Conservation (phyloP, 1,139 yeast species). For the Scheffersomyces segobiensis region DNA sequence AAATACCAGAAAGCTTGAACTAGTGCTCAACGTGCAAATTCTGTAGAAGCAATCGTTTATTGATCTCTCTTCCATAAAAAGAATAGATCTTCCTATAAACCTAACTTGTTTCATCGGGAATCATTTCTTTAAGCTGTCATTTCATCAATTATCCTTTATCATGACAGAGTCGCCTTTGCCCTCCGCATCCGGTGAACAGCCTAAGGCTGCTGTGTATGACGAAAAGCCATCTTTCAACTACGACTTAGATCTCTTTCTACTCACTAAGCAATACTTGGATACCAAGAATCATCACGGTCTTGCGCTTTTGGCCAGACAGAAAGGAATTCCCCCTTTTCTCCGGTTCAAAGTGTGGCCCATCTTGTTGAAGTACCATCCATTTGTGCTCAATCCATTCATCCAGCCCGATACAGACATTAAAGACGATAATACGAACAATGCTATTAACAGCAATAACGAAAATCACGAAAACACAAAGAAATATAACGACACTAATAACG, state of each 20-base stretch:
- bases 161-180: not conserved
- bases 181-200: not conserved
- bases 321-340: slow-evolving; percentile 83
- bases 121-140: not conserved
- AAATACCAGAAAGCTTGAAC: not conserved
- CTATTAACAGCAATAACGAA: slow-evolving; percentile 1
- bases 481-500: not conserved
- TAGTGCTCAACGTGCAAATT: not conserved
- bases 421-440: slow-evolving; percentile 13
- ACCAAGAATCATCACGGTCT: slow-evolving; percentile 63
- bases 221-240: slow-evolving; percentile 41
- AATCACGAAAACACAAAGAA: not conserved
- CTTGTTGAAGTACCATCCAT: slow-evolving; percentile 78
- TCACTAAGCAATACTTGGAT: slow-evolving; percentile 43
- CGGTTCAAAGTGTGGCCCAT: slow-evolving; percentile 86
- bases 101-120: not conserved
- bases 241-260: slow-evolving; percentile 40
- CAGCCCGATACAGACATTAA: slow-evolving; percentile 48
- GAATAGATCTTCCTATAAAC: not conserved
- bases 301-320: slow-evolving; percentile 78
- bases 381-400: slow-evolving; percentile 72
- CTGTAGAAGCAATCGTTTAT: not conserved
- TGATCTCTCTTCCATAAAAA: not conserved
- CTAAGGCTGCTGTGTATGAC: not conserved
- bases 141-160: not conserved